A percentile compares a stretch with the other conserved stretches of the same genome.
Conservation (phyloP, 2,329 filamentous ascomycete genomes). For the Xylariaceae sp. region DNA sequence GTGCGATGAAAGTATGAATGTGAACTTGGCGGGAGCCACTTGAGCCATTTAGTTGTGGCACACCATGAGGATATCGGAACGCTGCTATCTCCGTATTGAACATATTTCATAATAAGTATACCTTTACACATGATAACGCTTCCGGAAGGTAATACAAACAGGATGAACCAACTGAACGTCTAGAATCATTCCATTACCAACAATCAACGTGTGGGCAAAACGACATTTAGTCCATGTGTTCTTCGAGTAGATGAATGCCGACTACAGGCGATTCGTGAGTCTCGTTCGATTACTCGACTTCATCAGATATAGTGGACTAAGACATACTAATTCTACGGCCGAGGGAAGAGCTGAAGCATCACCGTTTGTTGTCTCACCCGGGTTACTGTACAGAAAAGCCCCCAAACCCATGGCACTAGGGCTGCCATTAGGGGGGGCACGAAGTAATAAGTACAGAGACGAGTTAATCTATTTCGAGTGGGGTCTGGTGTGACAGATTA, state of each 20-base stretch:
- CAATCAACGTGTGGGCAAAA: background rate
- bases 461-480: slow-evolving; percentile 5
- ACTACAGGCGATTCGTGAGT: background rate
- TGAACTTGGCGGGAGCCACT: background rate
- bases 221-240: background rate
- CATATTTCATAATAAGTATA: background rate
- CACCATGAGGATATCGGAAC: background rate
- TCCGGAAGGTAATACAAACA: slow-evolving; percentile 11
- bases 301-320: background rate
- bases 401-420: slow-evolving; percentile 1
- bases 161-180: slow-evolving; percentile 8
- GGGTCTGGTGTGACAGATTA: slow-evolving; percentile 12
- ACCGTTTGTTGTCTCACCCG: background rate
- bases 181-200: background rate
- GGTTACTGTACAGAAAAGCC: background rate
- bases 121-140: slow-evolving; percentile 4
- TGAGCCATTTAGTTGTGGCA: background rate
- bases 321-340: background rate
- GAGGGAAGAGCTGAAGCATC: background rate
- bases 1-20: background rate
- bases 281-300: background rate
- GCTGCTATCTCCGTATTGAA: background rate
- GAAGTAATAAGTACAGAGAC: background rate
- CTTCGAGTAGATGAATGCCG: background rate
- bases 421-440: slow-evolving; percentile 1